Conservation (phyloP, 768 basidiomycete genomes). For the Suillus placidus region DNA sequence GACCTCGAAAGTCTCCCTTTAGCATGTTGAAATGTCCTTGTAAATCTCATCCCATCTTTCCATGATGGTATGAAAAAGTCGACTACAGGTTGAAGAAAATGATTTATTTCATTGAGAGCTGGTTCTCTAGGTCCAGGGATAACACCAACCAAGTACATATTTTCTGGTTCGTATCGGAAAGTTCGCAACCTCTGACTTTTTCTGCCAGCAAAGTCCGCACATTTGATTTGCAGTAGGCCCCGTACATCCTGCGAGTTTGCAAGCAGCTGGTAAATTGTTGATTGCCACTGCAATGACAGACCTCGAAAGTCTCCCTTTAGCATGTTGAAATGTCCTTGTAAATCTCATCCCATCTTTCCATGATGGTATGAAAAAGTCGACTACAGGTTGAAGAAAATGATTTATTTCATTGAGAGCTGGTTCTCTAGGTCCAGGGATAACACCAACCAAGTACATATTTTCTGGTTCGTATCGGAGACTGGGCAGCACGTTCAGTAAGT, state of each 20-base stretch:
- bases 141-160: slow-evolving; percentile 42
- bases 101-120: slow-evolving; percentile 36
- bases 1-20: slow-evolving; percentile 30
- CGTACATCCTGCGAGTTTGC: slow-evolving; percentile 27
- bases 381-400: slow-evolving; percentile 34
- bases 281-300: slow-evolving; percentile 24
- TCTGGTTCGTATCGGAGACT: slow-evolving; percentile 33
- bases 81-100: slow-evolving; percentile 32
- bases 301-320: slow-evolving; percentile 29
- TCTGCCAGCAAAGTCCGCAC: slow-evolving; percentile 12
- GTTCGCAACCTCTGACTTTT: slow-evolving; percentile 9
- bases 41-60: slow-evolving; percentile 29
- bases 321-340: slow-evolving; percentile 19
- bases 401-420: slow-evolving; percentile 39
- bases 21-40: slow-evolving; percentile 19
- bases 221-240: neutral
- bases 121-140: slow-evolving; percentile 46
- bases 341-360: slow-evolving; percentile 35
- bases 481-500: slow-evolving; percentile 38
- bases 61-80: slow-evolving; percentile 40
- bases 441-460: slow-evolving; percentile 42
- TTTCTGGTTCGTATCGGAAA: slow-evolving; percentile 36
- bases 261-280: slow-evolving; percentile 36
- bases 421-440: slow-evolving; percentile 45
- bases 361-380: slow-evolving; percentile 36